Percentiles rank a stretch among this genome's conserved stretches.
These are phyloP conservation scores for Pleurotus eryngii DNA, from an alignment of 768 basidiomycete species.

Conservation along the genomic window DNA sequence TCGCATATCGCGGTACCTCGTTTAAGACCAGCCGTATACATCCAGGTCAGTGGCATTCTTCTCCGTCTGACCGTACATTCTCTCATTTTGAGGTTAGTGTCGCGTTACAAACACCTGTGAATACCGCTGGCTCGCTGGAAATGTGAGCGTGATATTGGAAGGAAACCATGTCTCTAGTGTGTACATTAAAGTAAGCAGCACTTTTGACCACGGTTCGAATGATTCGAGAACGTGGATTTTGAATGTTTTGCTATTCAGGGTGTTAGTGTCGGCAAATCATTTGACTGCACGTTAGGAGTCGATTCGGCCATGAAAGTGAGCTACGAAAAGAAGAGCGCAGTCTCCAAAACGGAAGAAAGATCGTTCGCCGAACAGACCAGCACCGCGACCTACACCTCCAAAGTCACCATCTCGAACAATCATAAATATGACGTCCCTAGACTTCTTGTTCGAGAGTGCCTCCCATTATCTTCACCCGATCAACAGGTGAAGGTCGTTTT, in stretches of 20 bases:
- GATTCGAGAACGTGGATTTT: not conserved
- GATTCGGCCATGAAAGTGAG: conserved; percentile 40
- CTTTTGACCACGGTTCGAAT: not conserved
- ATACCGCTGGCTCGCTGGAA: conserved; percentile 52
- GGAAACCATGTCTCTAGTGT: conserved; percentile 51
- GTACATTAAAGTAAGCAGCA: conserved; percentile 40
- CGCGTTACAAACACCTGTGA: conserved; percentile 56
- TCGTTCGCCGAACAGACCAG: conserved; percentile 41
- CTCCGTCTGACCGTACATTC: not conserved
- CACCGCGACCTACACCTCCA: conserved; percentile 42
- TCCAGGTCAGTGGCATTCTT: conserved; percentile 33
- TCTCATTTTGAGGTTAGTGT: conserved; percentile 26
- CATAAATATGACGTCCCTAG: conserved; percentile 41
- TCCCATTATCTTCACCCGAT: conserved; percentile 38
- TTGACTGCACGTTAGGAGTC: conserved; percentile 52
- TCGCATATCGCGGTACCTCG: conserved; percentile 50
- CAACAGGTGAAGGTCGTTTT: conserved; percentile 42
- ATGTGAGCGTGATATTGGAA: conserved; percentile 53
- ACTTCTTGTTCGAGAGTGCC: conserved; percentile 43
- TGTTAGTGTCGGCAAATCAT: conserved; percentile 46
- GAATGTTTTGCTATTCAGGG: conserved; percentile 26
- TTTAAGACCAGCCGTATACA: conserved; percentile 44
- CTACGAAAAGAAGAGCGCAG: conserved; percentile 39
- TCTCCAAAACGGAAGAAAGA: conserved; percentile 32
- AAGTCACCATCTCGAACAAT: conserved; percentile 44